Percentiles rank a stretch among this genome's conserved stretches.
Evolutionary conservation across 306 rosid genomes (phyloP).

Genomic region (Trifolium dubium): DNA sequence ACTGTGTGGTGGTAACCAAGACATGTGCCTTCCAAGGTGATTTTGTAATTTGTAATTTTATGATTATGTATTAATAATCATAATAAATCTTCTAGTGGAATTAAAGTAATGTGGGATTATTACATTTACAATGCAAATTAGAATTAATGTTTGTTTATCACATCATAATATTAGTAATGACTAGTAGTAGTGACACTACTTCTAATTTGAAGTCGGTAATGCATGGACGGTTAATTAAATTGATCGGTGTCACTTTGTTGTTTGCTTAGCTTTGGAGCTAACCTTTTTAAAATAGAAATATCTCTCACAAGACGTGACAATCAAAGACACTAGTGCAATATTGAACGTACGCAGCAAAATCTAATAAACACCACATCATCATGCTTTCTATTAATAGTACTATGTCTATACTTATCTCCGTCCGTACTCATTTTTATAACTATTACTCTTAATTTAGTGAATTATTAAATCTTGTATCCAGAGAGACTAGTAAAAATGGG

Average conservation of each 20-base stretch:
- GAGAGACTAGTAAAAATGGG: neutral
- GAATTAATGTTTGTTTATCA: no score
- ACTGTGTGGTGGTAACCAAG: no score
- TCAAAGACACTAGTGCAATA: neutral
- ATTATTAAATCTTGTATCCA: no score
- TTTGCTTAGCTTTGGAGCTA: neutral
- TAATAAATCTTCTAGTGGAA: neutral
- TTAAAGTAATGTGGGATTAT: no score
- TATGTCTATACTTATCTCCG: neutral
- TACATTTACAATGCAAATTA: no score
- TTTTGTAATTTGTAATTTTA: no score
- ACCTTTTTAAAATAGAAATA: neutral
- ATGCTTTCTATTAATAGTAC: neutral
- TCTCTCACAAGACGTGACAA: neutral
- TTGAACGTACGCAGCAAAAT: slow-evolving; percentile 11
- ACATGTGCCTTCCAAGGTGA: no score
- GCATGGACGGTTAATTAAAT: neutral
- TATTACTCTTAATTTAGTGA: no score
- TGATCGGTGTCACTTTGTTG: neutral
- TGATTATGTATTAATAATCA: no score
- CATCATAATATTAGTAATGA: no score
- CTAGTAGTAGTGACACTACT: no score
- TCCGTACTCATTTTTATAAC: neutral
- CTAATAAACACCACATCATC: neutral
- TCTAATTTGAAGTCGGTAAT: neutral